Evolutionary conservation across 2,329 filamentous ascomycete genomes (phyloP).

Genomic region (Penicillium sp.): DNA sequence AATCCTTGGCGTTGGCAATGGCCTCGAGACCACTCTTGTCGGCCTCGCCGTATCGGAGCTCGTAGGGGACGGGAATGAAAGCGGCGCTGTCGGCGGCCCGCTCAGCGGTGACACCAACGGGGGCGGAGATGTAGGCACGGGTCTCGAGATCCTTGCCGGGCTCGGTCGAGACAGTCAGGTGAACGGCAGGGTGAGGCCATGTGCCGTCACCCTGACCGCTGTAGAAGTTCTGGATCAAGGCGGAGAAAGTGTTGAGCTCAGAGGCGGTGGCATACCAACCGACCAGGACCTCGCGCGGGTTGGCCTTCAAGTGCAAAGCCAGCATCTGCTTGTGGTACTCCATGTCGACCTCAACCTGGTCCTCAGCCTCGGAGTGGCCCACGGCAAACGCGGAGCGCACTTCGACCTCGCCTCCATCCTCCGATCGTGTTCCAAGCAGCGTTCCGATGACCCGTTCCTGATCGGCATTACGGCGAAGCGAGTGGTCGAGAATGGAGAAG

Average conservation of each 20-base stretch:
- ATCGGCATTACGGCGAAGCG: slow-evolving; percentile 85
- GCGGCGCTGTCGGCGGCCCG: slow-evolving; percentile 93
- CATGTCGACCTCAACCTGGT: slow-evolving; percentile 99
- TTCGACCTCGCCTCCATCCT: slow-evolving; percentile 95
- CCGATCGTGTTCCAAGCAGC: slow-evolving; percentile 85
- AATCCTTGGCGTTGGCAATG: slow-evolving; percentile 77
- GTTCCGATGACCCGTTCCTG: slow-evolving; percentile 97
- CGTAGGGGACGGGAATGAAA: slow-evolving; percentile 96
- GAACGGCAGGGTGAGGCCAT: slow-evolving; percentile 94
- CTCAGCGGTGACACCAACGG: slow-evolving; percentile 92
- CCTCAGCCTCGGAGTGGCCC: slow-evolving; percentile 95
- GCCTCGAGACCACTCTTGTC: slow-evolving; percentile 78
- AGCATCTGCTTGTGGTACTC: slow-evolving; percentile 99
- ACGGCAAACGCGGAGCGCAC: slow-evolving; percentile 97
- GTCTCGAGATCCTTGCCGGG: slow-evolving; percentile 87
- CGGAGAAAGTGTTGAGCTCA: slow-evolving; percentile 97
- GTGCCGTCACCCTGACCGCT: slow-evolving; percentile 94
- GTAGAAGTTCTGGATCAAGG: slow-evolving; percentile 99
- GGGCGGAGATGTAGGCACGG: slow-evolving; percentile 90
- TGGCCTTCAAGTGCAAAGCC: slow-evolving; percentile 86
- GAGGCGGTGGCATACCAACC: slow-evolving; percentile 98
- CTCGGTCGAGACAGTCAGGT: slow-evolving; percentile 90
- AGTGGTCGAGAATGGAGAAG: slow-evolving; percentile 79
- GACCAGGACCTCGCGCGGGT: slow-evolving; percentile 89
- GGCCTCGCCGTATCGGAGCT: slow-evolving; percentile 83